phyloP scores from a whole-genome alignment of 768 basidiomycete species.

The Russula abietina region DNA sequence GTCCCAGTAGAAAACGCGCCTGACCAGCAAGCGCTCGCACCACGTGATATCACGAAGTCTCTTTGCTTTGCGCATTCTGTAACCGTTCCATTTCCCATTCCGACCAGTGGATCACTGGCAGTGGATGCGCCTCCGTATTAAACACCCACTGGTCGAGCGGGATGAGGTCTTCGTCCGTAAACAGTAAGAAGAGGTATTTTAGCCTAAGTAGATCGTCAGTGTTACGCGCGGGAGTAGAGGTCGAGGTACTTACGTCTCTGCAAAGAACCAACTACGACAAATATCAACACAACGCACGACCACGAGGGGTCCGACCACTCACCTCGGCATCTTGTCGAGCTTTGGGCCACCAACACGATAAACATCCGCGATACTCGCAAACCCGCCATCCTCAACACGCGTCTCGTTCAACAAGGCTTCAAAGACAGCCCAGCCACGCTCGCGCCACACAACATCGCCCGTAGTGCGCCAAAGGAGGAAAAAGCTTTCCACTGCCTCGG shows the following conservation, averaged over 20 bases:
- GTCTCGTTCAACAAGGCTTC: slow-evolving; percentile 56
- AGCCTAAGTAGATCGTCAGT: slow-evolving; percentile 36
- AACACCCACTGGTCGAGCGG: slow-evolving; percentile 42
- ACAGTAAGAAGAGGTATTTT: slow-evolving; percentile 68
- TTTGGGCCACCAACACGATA: slow-evolving; percentile 34
- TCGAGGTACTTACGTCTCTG: slow-evolving; percentile 40
- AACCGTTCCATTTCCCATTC: slow-evolving; percentile 43
- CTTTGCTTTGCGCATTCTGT: slow-evolving; percentile 38
- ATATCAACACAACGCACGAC: background rate
- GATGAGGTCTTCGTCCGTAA: slow-evolving; percentile 55
- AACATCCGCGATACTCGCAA: slow-evolving; percentile 51
- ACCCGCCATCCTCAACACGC: slow-evolving; percentile 50
- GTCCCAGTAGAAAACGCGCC: background rate
- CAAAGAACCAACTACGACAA: slow-evolving; percentile 44
- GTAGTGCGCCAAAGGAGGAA: slow-evolving; percentile 69
- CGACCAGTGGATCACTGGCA: slow-evolving; percentile 65
- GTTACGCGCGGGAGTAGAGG: background rate
- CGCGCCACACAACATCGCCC: slow-evolving; percentile 61
- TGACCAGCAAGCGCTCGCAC: background rate
- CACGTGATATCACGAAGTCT: background rate
- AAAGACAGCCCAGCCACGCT: slow-evolving; percentile 66
- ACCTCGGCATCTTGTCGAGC: slow-evolving; percentile 71
- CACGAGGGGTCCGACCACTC: slow-evolving; percentile 20
- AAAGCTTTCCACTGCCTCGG: slow-evolving; percentile 69
- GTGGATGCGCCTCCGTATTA: slow-evolving; percentile 65